A percentile compares a stretch with the other conserved stretches of the same genome.
Conservation (phyloP, 2,329 filamentous ascomycete species). For the Monosporascus ibericus region DNA sequence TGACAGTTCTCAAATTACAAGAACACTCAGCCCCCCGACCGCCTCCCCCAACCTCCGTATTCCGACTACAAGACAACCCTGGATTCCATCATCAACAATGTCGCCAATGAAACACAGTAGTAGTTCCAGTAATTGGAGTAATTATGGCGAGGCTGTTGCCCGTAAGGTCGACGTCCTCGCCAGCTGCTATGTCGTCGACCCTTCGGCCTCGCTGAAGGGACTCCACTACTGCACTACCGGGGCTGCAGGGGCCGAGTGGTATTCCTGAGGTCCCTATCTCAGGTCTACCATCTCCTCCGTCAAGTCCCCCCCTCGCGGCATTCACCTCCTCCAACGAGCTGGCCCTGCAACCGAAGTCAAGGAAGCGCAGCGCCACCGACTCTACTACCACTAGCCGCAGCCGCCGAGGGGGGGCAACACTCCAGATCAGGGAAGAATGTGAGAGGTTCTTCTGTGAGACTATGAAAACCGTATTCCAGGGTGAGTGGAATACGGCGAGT, state of each 20-base stretch:
- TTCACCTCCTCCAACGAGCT: conserved; percentile 63
- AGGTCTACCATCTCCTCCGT: conserved; percentile 77
- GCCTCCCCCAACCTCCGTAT: conserved; percentile 1
- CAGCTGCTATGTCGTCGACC: conserved; percentile 83
- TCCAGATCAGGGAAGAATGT: conserved; percentile 98
- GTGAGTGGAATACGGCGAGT: conserved; percentile 77
- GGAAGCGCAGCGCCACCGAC: conserved; percentile 30
- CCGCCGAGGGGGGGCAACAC: conserved; percentile 85
- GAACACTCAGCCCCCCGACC: not conserved
- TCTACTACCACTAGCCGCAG: conserved; percentile 33
- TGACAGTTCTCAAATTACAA: not conserved
- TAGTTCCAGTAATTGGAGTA: conserved; percentile 70
- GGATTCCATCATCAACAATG: conserved; percentile 38
- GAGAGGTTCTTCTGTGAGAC: conserved; percentile 99
- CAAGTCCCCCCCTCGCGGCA: conserved; percentile 84
- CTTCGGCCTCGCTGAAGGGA: conserved; percentile 65
- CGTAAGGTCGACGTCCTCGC: conserved; percentile 73
- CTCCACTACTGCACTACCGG: conserved; percentile 95
- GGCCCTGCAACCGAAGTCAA: conserved; percentile 54
- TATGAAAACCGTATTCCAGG: conserved; percentile 89
- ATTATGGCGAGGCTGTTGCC: conserved; percentile 63
- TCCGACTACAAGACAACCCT: conserved; percentile 12
- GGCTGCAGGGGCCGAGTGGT: conserved; percentile 83
- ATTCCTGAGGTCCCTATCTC: conserved; percentile 86
- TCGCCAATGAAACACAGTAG: conserved; percentile 66